These are phyloP conservation scores for Heracleum sosnowskyi DNA, from an alignment of 129 eudicot genomes.

Conservation along the genomic window DNA sequence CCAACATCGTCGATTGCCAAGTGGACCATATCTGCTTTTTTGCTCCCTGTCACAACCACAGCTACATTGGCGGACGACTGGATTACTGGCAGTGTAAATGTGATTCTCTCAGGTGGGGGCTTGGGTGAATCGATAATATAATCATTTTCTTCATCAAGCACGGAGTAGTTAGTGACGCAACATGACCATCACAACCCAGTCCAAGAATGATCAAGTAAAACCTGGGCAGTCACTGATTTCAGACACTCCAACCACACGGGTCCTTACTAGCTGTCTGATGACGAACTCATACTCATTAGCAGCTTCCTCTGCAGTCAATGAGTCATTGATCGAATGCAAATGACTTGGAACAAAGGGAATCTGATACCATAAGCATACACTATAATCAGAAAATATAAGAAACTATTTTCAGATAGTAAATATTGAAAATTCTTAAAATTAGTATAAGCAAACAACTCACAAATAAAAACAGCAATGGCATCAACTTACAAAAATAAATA, in stretches of 20 bases:
- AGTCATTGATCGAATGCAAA: slow-evolving; percentile 40
- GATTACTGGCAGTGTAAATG: slow-evolving; percentile 43
- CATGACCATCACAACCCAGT: slow-evolving; percentile 47
- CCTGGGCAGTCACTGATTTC: slow-evolving; percentile 43
- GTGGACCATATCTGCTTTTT: slow-evolving; percentile 32
- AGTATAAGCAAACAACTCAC: not conserved
- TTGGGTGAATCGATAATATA: slow-evolving; percentile 38
- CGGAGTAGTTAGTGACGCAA: slow-evolving; percentile 35
- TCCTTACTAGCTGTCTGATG: slow-evolving; percentile 46
- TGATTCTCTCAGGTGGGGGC: slow-evolving; percentile 53
- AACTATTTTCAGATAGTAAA: not conserved
- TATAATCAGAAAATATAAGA: not conserved
- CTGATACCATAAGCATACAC: slow-evolving; percentile 9
- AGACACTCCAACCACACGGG: slow-evolving; percentile 39
- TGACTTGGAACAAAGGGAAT: slow-evolving; percentile 46
- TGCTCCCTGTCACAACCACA: slow-evolving; percentile 36
- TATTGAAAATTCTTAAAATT: not conserved
- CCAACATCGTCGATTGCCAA: slow-evolving; percentile 24
- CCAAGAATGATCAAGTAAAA: slow-evolving; percentile 40
- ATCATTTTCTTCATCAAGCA: slow-evolving; percentile 23
- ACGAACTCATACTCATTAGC: slow-evolving; percentile 47
- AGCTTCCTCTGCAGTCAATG: slow-evolving; percentile 42
- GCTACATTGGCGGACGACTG: slow-evolving; percentile 46
- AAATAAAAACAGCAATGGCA: not conserved
- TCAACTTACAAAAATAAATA: not conserved